Conservation (phyloP, 1,284 basidiomycete species). For the Leccinum brunneo-olivaceum region DNA sequence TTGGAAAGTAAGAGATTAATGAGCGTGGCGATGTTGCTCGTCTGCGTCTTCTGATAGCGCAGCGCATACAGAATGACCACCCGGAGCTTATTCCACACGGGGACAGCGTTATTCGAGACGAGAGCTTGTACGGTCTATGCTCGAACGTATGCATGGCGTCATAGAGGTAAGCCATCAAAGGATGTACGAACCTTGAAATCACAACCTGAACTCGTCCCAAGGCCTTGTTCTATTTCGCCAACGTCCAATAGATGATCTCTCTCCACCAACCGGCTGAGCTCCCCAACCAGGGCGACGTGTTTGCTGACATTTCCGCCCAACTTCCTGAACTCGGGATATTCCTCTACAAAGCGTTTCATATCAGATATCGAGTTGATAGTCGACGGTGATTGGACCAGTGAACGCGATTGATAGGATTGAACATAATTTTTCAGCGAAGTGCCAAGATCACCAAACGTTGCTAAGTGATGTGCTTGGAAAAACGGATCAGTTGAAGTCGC, state of each 20-base stretch:
- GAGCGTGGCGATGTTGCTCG: constrained; percentile 77
- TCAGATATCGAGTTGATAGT: constrained; percentile 94
- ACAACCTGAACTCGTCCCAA: constrained; percentile 86
- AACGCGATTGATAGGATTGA: constrained; percentile 86
- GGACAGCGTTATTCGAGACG: constrained; percentile 62
- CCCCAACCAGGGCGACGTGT: constrained; percentile 94
- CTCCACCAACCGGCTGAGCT: constrained; percentile 87
- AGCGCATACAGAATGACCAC: constrained; percentile 93
- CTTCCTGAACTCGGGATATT: constrained; percentile 96
- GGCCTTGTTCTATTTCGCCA: constrained; percentile 93
- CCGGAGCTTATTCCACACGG: constrained; percentile 80
- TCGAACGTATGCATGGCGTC: constrained; percentile 4
- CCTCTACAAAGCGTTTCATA: constrained; percentile 98
- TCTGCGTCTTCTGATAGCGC: constrained; percentile 90
- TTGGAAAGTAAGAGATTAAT: constrained; percentile 79
- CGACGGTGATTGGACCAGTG: constrained; percentile 69
- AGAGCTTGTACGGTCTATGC: constrained; percentile 72
- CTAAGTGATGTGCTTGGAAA: constrained; percentile 86
- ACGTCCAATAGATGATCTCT: constrained; percentile 82
- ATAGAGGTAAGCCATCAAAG: not conserved
- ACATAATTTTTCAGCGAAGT: constrained; percentile 92
- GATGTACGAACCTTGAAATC: constrained; percentile 68
- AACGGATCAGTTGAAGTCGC: constrained; percentile 91
- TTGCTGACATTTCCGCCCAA: constrained; percentile 98
- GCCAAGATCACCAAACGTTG: constrained; percentile 96